These are phyloP conservation scores for Chlorella vulgaris DNA, from an alignment of 139 green algal genomes.

Conservation along the genomic window DNA sequence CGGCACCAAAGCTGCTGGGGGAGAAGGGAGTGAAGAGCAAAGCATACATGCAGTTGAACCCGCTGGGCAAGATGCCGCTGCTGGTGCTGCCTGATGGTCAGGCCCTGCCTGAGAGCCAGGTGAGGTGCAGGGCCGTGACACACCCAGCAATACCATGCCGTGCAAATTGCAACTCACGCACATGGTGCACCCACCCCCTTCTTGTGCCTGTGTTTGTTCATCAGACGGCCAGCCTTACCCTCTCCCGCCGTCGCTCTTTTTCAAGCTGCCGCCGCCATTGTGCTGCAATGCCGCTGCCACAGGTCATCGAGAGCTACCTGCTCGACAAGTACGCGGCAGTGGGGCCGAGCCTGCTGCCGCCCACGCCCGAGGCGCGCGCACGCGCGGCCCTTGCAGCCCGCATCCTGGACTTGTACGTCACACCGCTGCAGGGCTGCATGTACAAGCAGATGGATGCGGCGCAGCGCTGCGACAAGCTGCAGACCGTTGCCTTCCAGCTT, in stretches of 20 bases:
- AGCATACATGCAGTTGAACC: constrained; percentile 45
- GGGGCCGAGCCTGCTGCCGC: constrained; percentile 56
- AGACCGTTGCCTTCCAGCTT: constrained; percentile 65
- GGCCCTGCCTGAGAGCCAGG: constrained; percentile 69
- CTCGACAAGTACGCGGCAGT: constrained; percentile 62
- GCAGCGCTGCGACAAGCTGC: constrained; percentile 57
- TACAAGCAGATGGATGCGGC: constrained; percentile 68
- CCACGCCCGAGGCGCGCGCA: constrained; percentile 59
- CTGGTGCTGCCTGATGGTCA: constrained; percentile 68
- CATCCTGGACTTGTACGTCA: constrained; percentile 80
- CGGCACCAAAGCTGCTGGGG: constrained; percentile 54
- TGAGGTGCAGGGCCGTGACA: neutral
- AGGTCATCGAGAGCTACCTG: constrained; percentile 79
- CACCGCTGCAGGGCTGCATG: constrained; percentile 50
- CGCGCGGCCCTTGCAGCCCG: constrained; percentile 49
- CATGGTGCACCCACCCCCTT: too few species aligned
- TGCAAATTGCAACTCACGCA: too few species aligned
- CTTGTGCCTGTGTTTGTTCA: too few species aligned
- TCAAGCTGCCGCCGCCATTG: too few species aligned
- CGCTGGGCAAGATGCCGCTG: constrained; percentile 78
- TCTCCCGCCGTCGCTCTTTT: too few species aligned
- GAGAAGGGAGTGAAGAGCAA: constrained; percentile 57
- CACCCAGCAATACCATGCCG: too few species aligned
- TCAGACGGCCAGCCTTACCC: too few species aligned
- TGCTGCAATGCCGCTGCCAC: neutral